Percentiles rank a stretch among this genome's conserved stretches.
Evolutionary conservation across 805 yeast genomes (phyloP).

Genomic region (Wickerhamia fluorescens): DNA sequence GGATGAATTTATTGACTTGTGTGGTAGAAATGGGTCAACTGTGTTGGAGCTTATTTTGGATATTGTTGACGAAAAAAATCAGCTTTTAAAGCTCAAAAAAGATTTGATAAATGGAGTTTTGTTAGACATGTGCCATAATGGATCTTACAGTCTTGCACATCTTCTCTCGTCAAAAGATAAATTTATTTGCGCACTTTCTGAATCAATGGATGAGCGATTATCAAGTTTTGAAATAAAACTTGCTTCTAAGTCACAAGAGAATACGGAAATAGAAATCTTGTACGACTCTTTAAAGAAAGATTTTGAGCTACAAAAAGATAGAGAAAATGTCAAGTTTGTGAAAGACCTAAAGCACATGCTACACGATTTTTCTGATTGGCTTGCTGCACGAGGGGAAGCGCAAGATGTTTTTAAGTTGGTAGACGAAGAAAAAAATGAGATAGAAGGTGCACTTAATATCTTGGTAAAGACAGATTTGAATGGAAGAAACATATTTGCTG

Average conservation of each 20-base stretch:
- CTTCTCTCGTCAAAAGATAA: conserved; percentile 10
- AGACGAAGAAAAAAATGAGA: too few relatives aligned
- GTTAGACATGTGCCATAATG: conserved; percentile 18
- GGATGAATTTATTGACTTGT: conserved; percentile 47
- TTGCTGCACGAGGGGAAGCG: too few relatives aligned
- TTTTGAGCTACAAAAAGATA: conserved; percentile 10
- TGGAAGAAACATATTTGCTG: too few relatives aligned
- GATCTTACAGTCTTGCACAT: conserved; percentile 8
- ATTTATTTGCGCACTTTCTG: conserved; percentile 12
- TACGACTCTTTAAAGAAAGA: conserved; percentile 22
- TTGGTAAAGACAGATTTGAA: too few relatives aligned
- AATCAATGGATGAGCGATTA: conserved; percentile 24
- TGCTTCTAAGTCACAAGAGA: too few relatives aligned
- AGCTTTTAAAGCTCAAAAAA: conserved; percentile 48
- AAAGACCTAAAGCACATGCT: conserved; percentile 5
- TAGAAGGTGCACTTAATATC: too few relatives aligned
- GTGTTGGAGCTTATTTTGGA: conserved; percentile 77
- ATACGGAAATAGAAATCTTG: too few relatives aligned
- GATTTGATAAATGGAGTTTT: conserved; percentile 51
- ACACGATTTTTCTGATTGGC: conserved; percentile 12
- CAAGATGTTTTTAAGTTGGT: too few relatives aligned
- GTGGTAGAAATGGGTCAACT: conserved; percentile 74
- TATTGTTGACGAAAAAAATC: conserved; percentile 53
- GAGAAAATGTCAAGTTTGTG: conserved; percentile 6
- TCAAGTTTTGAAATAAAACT: conserved; percentile 15